These are phyloP conservation scores for Erigeron canadensis DNA, from an alignment of 129 eudicot genomes.

Conservation along the genomic window DNA sequence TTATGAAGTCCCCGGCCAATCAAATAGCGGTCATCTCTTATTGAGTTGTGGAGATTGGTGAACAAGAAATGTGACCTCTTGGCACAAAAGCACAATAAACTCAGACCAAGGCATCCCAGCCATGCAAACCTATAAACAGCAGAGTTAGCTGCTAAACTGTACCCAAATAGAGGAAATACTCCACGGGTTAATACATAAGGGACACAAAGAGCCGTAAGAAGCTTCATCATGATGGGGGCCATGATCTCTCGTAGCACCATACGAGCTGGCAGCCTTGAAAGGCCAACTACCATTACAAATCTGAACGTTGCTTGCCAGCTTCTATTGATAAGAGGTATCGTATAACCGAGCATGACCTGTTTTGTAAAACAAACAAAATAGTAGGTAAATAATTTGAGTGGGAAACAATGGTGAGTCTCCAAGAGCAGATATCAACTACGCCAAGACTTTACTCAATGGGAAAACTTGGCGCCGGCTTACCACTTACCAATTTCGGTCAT, in stretches of 20 bases:
- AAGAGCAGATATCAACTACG: too few relatives aligned
- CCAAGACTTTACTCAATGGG: too few relatives aligned
- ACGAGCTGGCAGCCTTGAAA: constrained; percentile 80
- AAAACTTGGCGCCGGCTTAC: too few relatives aligned
- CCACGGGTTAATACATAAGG: constrained; percentile 86
- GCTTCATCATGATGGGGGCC: constrained; percentile 75
- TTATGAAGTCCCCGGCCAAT: constrained; percentile 88
- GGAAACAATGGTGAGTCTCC: too few relatives aligned
- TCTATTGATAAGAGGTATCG: constrained; percentile 78
- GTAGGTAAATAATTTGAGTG: too few relatives aligned
- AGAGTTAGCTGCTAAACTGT: constrained; percentile 76
- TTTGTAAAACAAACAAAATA: neutral
- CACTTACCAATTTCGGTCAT: too few relatives aligned
- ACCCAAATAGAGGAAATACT: constrained; percentile 77
- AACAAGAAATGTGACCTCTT: constrained; percentile 89
- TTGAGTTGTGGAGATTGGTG: constrained; percentile 85
- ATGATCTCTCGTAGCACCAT: constrained; percentile 92
- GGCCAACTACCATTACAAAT: constrained; percentile 81
- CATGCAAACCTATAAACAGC: constrained; percentile 95
- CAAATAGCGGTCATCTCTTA: constrained; percentile 86
- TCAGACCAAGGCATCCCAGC: constrained; percentile 77
- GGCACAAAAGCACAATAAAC: constrained; percentile 70
- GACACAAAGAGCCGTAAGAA: constrained; percentile 82
- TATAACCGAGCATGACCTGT: constrained; percentile 86
- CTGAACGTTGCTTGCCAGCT: constrained; percentile 83